Evolutionary conservation across 2,329 filamentous ascomycete genomes (phyloP).

Genomic region (Ceratocystis destructans): DNA sequence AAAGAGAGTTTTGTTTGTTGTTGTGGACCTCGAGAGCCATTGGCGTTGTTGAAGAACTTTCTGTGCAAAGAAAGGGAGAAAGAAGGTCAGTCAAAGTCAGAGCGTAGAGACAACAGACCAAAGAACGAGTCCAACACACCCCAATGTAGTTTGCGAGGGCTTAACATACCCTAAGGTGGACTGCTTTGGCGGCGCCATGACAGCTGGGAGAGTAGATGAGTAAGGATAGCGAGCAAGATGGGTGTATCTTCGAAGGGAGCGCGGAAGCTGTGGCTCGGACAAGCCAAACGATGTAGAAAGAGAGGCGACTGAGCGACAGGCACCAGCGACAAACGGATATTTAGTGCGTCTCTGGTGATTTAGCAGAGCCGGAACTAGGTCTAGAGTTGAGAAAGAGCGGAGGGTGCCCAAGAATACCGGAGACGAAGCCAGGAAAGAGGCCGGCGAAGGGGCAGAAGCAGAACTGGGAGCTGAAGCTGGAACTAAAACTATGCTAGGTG

Average conservation of each 20-base stretch:
- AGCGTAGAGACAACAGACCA: not conserved
- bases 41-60: constrained; percentile 69
- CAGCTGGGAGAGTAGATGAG: constrained; percentile 15
- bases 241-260: not conserved
- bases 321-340: not conserved
- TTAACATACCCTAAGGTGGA: constrained; percentile 80
- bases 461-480: not conserved
- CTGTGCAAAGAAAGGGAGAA: constrained; percentile 33
- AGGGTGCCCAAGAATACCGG: not conserved
- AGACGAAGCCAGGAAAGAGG: not conserved
- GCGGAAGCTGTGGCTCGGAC: not conserved
- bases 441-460: not conserved
- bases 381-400: not conserved
- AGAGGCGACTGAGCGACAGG: not conserved
- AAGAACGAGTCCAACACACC: constrained; percentile 38
- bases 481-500: not conserved
- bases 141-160: constrained; percentile 56
- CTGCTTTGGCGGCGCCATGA: constrained; percentile 50
- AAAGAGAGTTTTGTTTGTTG: constrained; percentile 74
- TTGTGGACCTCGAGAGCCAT: constrained; percentile 38
- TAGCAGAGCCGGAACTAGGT: not conserved
- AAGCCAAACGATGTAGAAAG: not conserved
- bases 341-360: not conserved
- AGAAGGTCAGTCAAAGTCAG: not conserved
- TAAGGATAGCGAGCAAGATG: not conserved